Percentiles rank a stretch among this genome's conserved stretches.
Conservation (phyloP, 2,329 filamentous ascomycete genomes). For the Rhynchosporium graminicola region DNA sequence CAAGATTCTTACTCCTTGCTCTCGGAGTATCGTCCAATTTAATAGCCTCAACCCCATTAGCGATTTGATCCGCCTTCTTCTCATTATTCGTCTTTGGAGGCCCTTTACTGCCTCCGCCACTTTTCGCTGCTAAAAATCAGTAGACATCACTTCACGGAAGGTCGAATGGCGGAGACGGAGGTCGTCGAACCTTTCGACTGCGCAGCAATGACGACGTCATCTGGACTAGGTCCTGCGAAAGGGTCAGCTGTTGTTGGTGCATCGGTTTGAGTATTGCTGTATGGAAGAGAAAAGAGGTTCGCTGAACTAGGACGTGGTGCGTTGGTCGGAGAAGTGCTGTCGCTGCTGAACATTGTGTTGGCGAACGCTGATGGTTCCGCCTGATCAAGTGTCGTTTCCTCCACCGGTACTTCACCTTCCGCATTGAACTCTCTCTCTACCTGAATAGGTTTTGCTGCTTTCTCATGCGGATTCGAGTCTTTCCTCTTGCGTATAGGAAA, state of each 20-base stretch:
- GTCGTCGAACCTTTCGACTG: constrained; percentile 80
- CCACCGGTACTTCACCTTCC: constrained; percentile 19
- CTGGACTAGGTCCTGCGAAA: constrained; percentile 86
- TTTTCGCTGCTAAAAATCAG: constrained; percentile 45
- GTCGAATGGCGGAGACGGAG: constrained; percentile 31
- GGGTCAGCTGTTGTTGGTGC: constrained; percentile 53
- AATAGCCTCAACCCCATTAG: constrained; percentile 49
- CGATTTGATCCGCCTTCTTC: constrained; percentile 45
- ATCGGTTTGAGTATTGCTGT: constrained; percentile 34
- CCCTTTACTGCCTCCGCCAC: constrained; percentile 44
- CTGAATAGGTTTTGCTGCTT: constrained; percentile 24
- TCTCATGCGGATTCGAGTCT: constrained; percentile 39
- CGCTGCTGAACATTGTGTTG: constrained; percentile 47
- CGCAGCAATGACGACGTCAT: constrained; percentile 84
- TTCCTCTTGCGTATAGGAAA: constrained; percentile 40
- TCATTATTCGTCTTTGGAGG: constrained; percentile 43
- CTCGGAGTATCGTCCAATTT: constrained; percentile 55
- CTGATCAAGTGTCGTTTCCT: constrained; percentile 32
- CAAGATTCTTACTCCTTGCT: constrained; percentile 74
- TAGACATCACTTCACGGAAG: constrained; percentile 41
- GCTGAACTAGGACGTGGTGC: constrained; percentile 22
- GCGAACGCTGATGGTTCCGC: constrained; percentile 44
- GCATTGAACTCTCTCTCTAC: constrained; percentile 17
- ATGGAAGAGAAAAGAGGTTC: constrained; percentile 45
- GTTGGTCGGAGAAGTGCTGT: constrained; percentile 12